Base-by-base conservation (phyloP, 495 filamentous ascomycete genomes). In the Cenococcum geophilum region DNA sequence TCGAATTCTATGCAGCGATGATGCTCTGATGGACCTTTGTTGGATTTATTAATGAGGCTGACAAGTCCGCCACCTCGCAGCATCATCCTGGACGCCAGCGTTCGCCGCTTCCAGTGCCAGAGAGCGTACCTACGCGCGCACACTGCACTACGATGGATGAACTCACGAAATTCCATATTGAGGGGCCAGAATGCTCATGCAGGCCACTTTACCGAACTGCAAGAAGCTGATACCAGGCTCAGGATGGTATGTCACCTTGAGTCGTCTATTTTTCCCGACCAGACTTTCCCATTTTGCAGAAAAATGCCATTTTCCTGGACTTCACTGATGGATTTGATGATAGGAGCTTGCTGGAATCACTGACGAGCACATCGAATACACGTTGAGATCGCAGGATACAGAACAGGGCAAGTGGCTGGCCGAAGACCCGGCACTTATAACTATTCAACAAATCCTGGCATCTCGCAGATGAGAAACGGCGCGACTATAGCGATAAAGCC, bases 101-200 rank as follows among this genome's bases (percentile, higher is more conserved):
- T 87, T 18, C 84, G 91, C 55, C 83, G 91, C 54, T 91, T 95
- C 78, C 86, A 89, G 73, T 89, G 82, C 37, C 90, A 93, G 71
- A 89, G 86, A 72, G 89, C 91, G 61, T 92, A 92, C 66, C 80
- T 92, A 18, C 85, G 87, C 27, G 86, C 88, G 43, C 82, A 82
- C 4, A 89, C 90, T 14, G 89, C 85, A 20, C 82, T 84, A 67
- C 80, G 89, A 71, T 96, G 91, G 91, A 76, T 88, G 65, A 86
- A 89, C 64, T 82, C 85, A 67, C 82, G 91, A 42, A 79, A 85
- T 20, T 76, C 77, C 37, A 76, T 89, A 48, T 77, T 92, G 25
- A 79, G 83, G 64, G 87, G 87, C 43, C 79, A 83, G 60, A 77
- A 77, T 63, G 81, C 87, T 52, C 79, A 79, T 55, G 72, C 79